phyloP scores from a whole-genome alignment of 2,329 filamentous ascomycete genomes.

The Phialemoniopsis sp. region DNA sequence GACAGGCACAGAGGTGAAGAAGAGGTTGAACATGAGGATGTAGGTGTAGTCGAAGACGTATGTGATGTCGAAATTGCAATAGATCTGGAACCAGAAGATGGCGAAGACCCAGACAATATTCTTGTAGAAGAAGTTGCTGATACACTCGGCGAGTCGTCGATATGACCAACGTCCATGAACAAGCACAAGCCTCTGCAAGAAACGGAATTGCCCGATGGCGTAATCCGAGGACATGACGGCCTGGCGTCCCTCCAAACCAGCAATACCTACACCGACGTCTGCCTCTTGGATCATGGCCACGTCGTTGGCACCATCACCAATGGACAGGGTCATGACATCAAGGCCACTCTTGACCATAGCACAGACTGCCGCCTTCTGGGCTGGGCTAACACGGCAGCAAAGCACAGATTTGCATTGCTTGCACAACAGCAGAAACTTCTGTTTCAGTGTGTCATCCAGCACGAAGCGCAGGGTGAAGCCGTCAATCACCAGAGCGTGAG shows the following conservation, averaged over 20 bases:
- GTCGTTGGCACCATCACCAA: slow-evolving; percentile 93
- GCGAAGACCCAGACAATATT: slow-evolving; percentile 97
- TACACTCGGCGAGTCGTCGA: slow-evolving; percentile 83
- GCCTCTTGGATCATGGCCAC: slow-evolving; percentile 98
- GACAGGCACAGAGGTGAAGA: slow-evolving; percentile 92
- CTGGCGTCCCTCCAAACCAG: slow-evolving; percentile 86
- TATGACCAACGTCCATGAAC: slow-evolving; percentile 98
- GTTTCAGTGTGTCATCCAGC: slow-evolving; percentile 74
- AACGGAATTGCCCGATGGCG: slow-evolving; percentile 90
- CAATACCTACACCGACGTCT: slow-evolving; percentile 94
- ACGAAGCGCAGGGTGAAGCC: slow-evolving; percentile 90
- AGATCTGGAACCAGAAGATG: slow-evolving; percentile 97
- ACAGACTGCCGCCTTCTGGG: slow-evolving; percentile 96
- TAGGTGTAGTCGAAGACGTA: slow-evolving; percentile 98
- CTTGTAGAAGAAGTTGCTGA: slow-evolving; percentile 99
- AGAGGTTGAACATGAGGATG: slow-evolving; percentile 92
- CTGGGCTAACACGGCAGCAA: slow-evolving; percentile 94
- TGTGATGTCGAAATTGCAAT: slow-evolving; percentile 91
- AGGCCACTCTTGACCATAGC: slow-evolving; percentile 91
- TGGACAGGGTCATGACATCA: slow-evolving; percentile 92
- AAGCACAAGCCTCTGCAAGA: slow-evolving; percentile 76
- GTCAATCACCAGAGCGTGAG: slow-evolving; percentile 91
- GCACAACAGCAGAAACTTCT: slow-evolving; percentile 91
- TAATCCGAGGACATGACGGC: slow-evolving; percentile 97
- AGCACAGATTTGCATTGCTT: slow-evolving; percentile 96